A percentile compares a stretch with the other conserved stretches of the same genome.
phyloP scores from a whole-genome alignment of 1,139 yeast species.

The Hyphopichia burtonii region DNA sequence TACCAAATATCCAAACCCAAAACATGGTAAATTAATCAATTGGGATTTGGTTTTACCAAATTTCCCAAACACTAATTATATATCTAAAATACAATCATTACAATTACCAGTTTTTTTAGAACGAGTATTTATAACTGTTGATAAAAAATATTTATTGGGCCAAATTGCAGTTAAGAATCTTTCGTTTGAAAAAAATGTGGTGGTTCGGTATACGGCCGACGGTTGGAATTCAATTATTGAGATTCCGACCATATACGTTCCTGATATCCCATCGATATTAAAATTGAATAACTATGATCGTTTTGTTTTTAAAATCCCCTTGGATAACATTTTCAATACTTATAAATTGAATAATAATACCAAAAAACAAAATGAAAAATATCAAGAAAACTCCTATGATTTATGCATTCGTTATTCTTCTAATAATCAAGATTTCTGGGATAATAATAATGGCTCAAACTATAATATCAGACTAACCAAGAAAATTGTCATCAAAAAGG shows the following conservation, averaged over 20 bases:
- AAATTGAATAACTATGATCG: constrained; percentile 55
- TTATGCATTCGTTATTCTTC: constrained; percentile 63
- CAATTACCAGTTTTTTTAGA: constrained; percentile 60
- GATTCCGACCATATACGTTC: constrained; percentile 61
- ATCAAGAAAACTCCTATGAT: constrained; percentile 25
- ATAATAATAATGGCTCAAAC: constrained; percentile 62
- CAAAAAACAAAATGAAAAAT: constrained; percentile 1
- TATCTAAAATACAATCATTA: constrained; percentile 30
- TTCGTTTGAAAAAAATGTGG: constrained; percentile 61
- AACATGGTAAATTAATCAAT: constrained; percentile 19
- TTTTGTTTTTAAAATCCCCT: constrained; percentile 53
- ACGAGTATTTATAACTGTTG: constrained; percentile 56
- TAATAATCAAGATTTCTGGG: constrained; percentile 65
- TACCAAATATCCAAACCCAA: constrained; percentile 26
- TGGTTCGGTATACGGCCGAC: constrained; percentile 66
- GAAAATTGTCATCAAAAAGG: constrained; percentile 6
- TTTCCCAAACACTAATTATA: constrained; percentile 41
- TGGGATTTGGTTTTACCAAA: constrained; percentile 57
- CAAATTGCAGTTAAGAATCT: constrained; percentile 72
- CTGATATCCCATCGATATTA: constrained; percentile 56
- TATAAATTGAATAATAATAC: constrained; percentile 9
- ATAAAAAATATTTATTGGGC: constrained; percentile 61
- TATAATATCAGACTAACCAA: constrained; percentile 53
- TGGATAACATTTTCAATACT: constrained; percentile 37
- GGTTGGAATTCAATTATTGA: constrained; percentile 73